Conservation (phyloP, 2,329 filamentous ascomycete genomes). For the Lizonia empirigonia region DNA sequence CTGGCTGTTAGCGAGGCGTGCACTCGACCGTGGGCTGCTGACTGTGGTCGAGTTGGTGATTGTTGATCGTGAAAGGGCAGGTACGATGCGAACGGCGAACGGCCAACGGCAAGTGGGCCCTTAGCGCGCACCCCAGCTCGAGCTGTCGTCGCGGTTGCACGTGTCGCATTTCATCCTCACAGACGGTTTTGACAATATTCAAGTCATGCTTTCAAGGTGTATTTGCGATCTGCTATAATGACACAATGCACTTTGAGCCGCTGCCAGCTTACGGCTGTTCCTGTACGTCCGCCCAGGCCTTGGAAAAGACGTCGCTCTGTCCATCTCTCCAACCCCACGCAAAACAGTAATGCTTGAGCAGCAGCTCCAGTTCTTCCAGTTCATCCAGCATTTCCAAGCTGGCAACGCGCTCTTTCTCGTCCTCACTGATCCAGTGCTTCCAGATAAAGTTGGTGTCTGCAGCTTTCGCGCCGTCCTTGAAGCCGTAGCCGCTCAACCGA, state of each 20-base stretch:
- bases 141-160: slow-evolving; percentile 2
- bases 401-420: slow-evolving; percentile 81
- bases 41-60: slow-evolving; percentile 6
- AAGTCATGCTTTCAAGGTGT: neutral
- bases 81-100: slow-evolving; percentile 15
- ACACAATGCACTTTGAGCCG: neutral
- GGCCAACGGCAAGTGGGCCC: slow-evolving; percentile 8
- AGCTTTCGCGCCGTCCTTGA: slow-evolving; percentile 62
- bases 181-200: neutral
- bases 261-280: slow-evolving; percentile 21
- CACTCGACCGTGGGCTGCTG: neutral
- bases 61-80: slow-evolving; percentile 14
- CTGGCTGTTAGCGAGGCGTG: neutral
- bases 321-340: slow-evolving; percentile 81
- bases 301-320: slow-evolving; percentile 38
- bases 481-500: slow-evolving; percentile 70
- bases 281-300: slow-evolving; percentile 39
- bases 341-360: slow-evolving; percentile 88
- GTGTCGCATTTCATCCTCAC: neutral
- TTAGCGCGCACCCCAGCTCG: slow-evolving; percentile 10
- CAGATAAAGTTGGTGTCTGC: slow-evolving; percentile 73
- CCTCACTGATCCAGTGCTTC: slow-evolving; percentile 70
- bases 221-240: neutral
- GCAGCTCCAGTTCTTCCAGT: slow-evolving; percentile 87
- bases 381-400: slow-evolving; percentile 88